Conservation (phyloP, 352 stramenopile species). For the Phytopythium aichiense region DNA sequence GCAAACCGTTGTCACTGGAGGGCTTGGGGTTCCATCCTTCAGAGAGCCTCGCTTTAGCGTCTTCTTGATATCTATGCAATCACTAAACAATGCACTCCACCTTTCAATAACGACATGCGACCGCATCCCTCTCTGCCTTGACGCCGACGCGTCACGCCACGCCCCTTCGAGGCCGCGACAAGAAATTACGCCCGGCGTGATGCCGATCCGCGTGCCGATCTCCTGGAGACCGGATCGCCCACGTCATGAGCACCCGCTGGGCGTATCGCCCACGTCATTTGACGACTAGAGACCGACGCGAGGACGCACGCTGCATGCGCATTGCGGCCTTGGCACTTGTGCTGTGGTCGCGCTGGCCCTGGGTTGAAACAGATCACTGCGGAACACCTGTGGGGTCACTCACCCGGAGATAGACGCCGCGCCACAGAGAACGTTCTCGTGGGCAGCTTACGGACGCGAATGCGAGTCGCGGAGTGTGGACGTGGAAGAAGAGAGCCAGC, state of each 20-base stretch:
- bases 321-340: no score
- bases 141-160: no score
- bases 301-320: no score
- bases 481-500: neutral
- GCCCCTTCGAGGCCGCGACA: neutral
- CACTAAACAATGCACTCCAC: neutral
- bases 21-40: neutral
- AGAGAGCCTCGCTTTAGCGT: neutral
- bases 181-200: neutral
- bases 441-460: neutral
- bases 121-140: no score
- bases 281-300: no score
- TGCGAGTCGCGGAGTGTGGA: no score
- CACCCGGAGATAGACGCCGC: neutral
- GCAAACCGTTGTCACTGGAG: neutral
- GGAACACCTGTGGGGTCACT: neutral
- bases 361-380: no score
- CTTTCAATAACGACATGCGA: neutral
- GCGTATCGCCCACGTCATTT: no score
- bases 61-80: neutral
- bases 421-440: conserved; percentile 4
- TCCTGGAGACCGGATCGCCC: no score
- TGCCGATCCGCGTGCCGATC: no score
- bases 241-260: no score
- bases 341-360: no score